These are phyloP conservation scores for Solanum pennellii DNA, from an alignment of 257 asterid species.

Conservation along the genomic window DNA sequence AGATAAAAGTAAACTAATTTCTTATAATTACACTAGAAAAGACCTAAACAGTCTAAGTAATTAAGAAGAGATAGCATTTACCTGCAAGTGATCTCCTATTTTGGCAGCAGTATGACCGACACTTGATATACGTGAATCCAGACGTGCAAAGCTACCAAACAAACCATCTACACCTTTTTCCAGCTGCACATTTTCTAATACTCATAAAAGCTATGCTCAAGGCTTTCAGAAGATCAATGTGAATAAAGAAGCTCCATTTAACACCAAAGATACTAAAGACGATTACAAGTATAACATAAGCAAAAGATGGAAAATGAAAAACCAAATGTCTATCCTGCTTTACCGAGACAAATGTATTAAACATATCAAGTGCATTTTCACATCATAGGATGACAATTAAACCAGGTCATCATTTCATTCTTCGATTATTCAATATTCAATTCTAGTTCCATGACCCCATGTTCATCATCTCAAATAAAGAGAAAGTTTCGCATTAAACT, in stretches of 20 bases:
- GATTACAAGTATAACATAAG: no score
- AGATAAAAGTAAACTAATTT: neutral
- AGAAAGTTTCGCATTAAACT: neutral
- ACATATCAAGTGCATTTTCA: no score
- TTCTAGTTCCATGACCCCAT: conserved; percentile 56
- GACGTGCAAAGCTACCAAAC: conserved; percentile 87
- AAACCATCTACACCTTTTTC: conserved; percentile 98
- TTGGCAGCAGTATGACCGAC: conserved; percentile 99
- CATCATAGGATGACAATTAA: no score
- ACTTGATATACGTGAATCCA: conserved; percentile 96
- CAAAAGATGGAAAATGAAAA: no score
- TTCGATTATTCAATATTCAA: no score
- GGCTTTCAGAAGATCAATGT: neutral
- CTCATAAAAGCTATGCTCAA: neutral
- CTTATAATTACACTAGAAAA: neutral
- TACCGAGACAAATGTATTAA: no score
- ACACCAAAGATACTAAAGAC: no score
- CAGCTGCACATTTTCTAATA: conserved; percentile 40
- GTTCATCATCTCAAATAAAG: neutral
- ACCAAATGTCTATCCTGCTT: no score
- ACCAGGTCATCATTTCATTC: no score
- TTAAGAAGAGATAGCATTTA: neutral
- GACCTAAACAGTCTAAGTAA: neutral
- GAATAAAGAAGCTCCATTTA: neutral
- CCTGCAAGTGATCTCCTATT: conserved; percentile 99